phyloP scores from a whole-genome alignment of 2,329 filamentous ascomycete species.

The Penicillium psychrosexuale region DNA sequence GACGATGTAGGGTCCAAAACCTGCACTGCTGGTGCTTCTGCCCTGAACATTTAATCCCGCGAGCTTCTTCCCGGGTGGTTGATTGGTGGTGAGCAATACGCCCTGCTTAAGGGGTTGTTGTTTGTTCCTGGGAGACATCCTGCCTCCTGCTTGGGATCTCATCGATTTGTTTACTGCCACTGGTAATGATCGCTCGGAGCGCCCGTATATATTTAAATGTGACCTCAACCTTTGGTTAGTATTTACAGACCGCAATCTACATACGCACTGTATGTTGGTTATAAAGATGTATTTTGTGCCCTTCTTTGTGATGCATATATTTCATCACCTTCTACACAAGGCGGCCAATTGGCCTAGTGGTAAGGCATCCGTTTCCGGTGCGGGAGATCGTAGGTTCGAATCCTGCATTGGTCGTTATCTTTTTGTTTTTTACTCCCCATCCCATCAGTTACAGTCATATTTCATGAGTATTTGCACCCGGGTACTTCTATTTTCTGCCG shows the following conservation, averaged over 20 bases:
- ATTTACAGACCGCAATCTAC: background rate
- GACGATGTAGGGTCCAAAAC: background rate
- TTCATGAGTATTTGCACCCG: too few relatives aligned
- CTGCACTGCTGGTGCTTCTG: background rate
- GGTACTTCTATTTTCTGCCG: too few relatives aligned
- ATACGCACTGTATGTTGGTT: too few relatives aligned
- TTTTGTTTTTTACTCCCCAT: slow-evolving; percentile 2
- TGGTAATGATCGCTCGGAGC: too few relatives aligned
- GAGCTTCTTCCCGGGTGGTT: background rate
- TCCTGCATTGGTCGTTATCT: slow-evolving; percentile 29
- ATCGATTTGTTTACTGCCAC: background rate
- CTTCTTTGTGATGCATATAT: too few relatives aligned
- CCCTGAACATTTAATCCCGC: background rate
- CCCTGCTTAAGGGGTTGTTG: background rate
- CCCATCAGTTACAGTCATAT: too few relatives aligned
- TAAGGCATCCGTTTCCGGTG: slow-evolving; percentile 31
- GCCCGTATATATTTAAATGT: background rate
- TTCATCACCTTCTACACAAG: slow-evolving; percentile 1
- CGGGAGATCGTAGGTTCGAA: slow-evolving; percentile 30
- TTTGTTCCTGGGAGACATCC: background rate
- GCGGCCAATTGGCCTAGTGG: slow-evolving; percentile 30
- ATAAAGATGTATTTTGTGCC: too few relatives aligned
- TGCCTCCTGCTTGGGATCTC: background rate
- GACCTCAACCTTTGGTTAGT: background rate
- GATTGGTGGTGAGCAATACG: background rate